Evolutionary conservation across 495 filamentous ascomycete genomes (phyloP).

Genomic region (Aspergillus ostianus): DNA sequence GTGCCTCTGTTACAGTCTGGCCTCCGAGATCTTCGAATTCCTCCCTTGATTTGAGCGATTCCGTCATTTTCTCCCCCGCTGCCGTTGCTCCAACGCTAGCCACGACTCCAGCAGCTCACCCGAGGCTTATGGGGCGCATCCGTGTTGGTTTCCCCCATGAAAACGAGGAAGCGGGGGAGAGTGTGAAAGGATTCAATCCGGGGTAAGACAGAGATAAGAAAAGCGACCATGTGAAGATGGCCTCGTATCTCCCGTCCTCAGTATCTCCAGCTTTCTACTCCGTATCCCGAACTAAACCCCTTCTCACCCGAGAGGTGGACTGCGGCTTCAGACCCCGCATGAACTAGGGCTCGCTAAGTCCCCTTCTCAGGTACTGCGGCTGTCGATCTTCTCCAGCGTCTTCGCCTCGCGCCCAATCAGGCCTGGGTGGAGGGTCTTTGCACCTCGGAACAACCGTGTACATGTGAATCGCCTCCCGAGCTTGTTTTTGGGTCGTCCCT

Average conservation of each 20-base stretch:
- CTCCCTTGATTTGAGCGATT: background rate
- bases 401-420: background rate
- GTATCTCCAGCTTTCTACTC: no score
- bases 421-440: background rate
- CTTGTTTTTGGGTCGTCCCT: background rate
- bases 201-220: constrained; percentile 1
- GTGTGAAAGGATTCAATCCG: background rate
- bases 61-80: background rate
- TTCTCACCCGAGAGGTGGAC: no score
- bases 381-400: constrained; percentile 2
- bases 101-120: background rate
- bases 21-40: background rate
- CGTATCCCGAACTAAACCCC: no score
- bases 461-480: constrained; percentile 6
- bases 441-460: constrained; percentile 9
- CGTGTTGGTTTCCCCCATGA: background rate
- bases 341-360: constrained; percentile 5
- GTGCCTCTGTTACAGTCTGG: constrained; percentile 4
- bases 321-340: constrained; percentile 4
- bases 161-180: background rate
- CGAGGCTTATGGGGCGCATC: no score
- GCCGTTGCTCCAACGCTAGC: background rate
- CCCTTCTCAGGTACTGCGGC: background rate
- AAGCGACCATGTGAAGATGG: background rate
- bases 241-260: background rate